A percentile compares a stretch with the other conserved stretches of the same genome.
These are phyloP conservation scores for Aspergillus mulundensis DNA, from an alignment of 495 filamentous ascomycete genomes.

Conservation along the genomic window DNA sequence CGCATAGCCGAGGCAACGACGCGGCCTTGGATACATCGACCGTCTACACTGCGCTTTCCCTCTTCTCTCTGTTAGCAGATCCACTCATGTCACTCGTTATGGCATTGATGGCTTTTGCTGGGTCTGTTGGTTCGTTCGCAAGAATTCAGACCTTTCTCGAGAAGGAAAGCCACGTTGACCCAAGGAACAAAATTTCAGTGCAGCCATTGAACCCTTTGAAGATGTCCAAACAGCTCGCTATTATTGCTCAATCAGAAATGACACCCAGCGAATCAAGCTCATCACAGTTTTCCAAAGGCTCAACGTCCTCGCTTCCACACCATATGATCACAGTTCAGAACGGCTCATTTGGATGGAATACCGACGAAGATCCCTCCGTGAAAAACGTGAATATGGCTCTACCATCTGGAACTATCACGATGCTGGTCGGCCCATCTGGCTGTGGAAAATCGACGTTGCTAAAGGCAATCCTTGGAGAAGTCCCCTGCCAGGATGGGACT, in stretches of 20 bases:
- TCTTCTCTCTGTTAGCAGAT: constrained; percentile 55
- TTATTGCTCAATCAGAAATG: constrained; percentile 19
- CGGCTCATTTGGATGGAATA: constrained; percentile 51
- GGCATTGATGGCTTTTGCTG: constrained; percentile 48
- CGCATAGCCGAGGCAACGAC: constrained; percentile 42
- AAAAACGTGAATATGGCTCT: constrained; percentile 40
- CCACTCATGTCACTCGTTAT: constrained; percentile 57
- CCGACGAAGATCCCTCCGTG: constrained; percentile 39
- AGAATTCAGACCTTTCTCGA: constrained; percentile 58
- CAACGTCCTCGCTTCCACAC: constrained; percentile 12
- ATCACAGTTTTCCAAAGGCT: constrained; percentile 25
- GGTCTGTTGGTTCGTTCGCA: constrained; percentile 52
- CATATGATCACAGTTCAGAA: constrained; percentile 38
- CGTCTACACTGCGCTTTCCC: constrained; percentile 57
- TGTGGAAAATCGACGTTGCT: constrained; percentile 59
- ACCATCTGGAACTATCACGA: constrained; percentile 38
- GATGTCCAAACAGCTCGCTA: constrained; percentile 21
- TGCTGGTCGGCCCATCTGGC: constrained; percentile 57
- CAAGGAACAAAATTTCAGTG: constrained; percentile 18
- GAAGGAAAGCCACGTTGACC: constrained; percentile 36
- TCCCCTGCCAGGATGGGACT: constrained; percentile 39
- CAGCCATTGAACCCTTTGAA: constrained; percentile 23
- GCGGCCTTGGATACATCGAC: constrained; percentile 45
- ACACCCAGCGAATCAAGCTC: constrained; percentile 23
- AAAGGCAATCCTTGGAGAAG: constrained; percentile 55